phyloP scores from a whole-genome alignment of 768 basidiomycete species.

The Leucocoprinus leucothites region DNA sequence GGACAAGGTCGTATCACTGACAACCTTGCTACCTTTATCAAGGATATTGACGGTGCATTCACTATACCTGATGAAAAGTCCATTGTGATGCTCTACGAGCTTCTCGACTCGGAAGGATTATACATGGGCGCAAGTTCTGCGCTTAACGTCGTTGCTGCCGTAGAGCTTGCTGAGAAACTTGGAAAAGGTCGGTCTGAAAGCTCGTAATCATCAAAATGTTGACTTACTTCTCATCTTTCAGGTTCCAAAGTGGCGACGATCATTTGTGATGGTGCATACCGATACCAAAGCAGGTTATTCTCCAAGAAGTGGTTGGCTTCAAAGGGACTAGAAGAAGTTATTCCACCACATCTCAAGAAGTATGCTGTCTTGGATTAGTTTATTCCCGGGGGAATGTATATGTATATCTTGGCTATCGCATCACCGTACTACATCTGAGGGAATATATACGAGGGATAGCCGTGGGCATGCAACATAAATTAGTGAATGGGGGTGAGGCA shows the following conservation, averaged over 20 bases:
- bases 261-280: conserved; percentile 93
- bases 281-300: conserved; percentile 95
- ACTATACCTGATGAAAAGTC: conserved; percentile 86
- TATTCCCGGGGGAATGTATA: background rate
- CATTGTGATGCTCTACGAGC: conserved; percentile 89
- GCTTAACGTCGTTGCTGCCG: conserved; percentile 92
- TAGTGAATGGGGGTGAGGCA: conserved; percentile 10
- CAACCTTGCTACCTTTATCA: conserved; percentile 82
- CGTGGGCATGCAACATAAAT: conserved; percentile 9
- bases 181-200: conserved; percentile 60
- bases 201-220: background rate
- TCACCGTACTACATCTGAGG: background rate
- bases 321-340: conserved; percentile 73
- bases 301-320: conserved; percentile 87
- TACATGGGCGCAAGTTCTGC: conserved; percentile 95
- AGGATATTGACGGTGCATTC: conserved; percentile 77
- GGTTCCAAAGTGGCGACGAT: conserved; percentile 86
- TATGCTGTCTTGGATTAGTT: conserved; percentile 80
- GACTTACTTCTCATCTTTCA: conserved; percentile 23
- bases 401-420: background rate
- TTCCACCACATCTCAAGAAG: conserved; percentile 83
- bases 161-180: conserved; percentile 79
- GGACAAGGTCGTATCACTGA: conserved; percentile 95
- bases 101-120: conserved; percentile 88
- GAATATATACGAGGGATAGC: background rate